Base-by-base conservation (phyloP, 1,284 basidiomycete genomes). In the Malassezia arunalokei region DNA sequence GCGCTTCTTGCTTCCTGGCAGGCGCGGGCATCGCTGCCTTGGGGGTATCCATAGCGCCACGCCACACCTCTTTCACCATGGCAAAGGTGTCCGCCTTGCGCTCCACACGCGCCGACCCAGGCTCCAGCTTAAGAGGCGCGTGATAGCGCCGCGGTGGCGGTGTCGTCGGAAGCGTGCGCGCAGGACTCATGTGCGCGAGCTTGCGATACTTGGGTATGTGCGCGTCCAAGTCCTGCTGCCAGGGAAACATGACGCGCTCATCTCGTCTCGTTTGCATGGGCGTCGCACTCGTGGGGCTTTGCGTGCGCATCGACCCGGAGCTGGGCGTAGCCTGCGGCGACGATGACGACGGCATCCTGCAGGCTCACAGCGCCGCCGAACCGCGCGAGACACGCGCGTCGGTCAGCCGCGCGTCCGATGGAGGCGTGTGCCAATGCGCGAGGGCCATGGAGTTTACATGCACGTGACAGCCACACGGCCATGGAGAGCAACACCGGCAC, bases 51-150 rank as follows among this genome's bases (percentile, higher is more conserved):
- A 40, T 38, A 11, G 47, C 43, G 35, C 40, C 30, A 8, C 35
- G 42, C 53, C 53, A 55, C 35, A 55, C 53, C 1, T 45, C n/a
- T 20, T 55, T 47, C 8, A 55, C 31, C 20, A 41, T 32, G 7
- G 47, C 48, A 43, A 55, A 55, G 1, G 32, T 14, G 27, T 55
- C 48, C n/a, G 31, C 47, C 8, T 40, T 40, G 20, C 33, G 35
- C 33, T 50, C 41, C 17, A 45, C 14, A 6, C 53, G 47, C 20
- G 53, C 53, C 3, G 45, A 24, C 29, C 51, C 20, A 24, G 20
- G 20, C 20, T 24, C 20, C 20, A 24, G 20, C 20, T 4, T 24
- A 24, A 24, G 20, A 2, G 20, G 40, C 8, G 42, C 32, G 6
- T 38, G 51, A 6, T 45, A 35, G 35, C 11, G 11, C 3, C 15